Conservation (phyloP, 1,139 yeast genomes). For the Scheffersomyces stambukii region DNA sequence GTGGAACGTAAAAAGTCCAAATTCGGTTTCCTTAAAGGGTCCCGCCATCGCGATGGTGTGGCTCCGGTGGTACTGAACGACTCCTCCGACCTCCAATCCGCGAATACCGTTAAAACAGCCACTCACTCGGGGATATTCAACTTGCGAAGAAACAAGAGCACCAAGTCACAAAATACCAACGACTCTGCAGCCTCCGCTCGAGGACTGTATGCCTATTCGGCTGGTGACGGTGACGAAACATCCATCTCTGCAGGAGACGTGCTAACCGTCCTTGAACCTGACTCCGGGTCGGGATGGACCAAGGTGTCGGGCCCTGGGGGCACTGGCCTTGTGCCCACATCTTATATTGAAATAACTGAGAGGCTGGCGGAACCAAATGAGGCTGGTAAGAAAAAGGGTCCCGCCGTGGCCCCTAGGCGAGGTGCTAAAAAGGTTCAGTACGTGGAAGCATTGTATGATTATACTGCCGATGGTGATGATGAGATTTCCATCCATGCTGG, state of each 20-base stretch:
- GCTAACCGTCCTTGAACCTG: conserved; percentile 55
- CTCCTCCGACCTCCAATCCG: conserved; percentile 23
- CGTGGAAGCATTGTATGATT: conserved; percentile 75
- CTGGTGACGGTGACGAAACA: conserved; percentile 75
- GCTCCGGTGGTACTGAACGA: conserved; percentile 2
- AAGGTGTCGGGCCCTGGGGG: conserved; percentile 40
- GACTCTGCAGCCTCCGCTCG: conserved; percentile 29
- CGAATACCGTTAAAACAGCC: conserved; percentile 30
- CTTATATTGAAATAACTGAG: conserved; percentile 56
- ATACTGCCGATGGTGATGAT: conserved; percentile 76
- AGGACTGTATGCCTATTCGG: conserved; percentile 66
- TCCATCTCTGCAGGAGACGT: conserved; percentile 58
- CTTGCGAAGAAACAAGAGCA: conserved; percentile 32
- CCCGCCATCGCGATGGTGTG: conserved; percentile 9
- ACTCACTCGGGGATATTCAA: conserved; percentile 31
- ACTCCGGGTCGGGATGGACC: conserved; percentile 97
- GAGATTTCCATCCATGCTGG: conserved; percentile 74
- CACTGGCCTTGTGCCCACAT: conserved; percentile 81
- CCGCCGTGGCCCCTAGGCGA: conserved; percentile 79
- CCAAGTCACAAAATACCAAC: conserved; percentile 11
- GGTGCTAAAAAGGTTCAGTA: conserved; percentile 66
- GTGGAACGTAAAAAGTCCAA: conserved; percentile 46
- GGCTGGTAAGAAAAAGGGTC: conserved; percentile 52
- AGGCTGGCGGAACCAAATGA: conserved; percentile 10
- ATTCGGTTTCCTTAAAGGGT: conserved; percentile 38